These are phyloP conservation scores for Yamadazyma diddensiae DNA, from an alignment of 1,139 yeast genomes.

Conservation along the genomic window DNA sequence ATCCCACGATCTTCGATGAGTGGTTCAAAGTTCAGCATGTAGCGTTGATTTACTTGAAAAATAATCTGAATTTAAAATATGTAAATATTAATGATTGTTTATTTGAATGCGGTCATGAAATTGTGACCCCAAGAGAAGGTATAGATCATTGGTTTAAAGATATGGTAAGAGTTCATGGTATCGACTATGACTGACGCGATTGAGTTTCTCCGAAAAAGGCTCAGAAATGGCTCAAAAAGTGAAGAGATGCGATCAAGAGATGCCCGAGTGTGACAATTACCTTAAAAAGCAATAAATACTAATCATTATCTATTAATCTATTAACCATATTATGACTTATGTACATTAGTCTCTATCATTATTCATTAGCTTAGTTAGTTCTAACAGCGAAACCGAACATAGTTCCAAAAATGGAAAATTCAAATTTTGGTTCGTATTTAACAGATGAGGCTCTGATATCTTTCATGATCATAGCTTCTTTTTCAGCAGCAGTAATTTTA, in stretches of 20 bases:
- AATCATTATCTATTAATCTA: conserved; percentile 10
- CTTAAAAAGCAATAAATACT: neutral
- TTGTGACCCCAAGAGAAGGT: conserved; percentile 38
- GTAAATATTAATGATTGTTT: conserved; percentile 42
- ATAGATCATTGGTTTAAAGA: conserved; percentile 43
- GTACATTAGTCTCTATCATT: neutral
- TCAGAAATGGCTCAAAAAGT: too few relatives aligned
- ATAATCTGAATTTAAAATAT: conserved; percentile 31
- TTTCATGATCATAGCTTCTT: conserved; percentile 49
- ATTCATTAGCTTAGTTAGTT: conserved; percentile 14
- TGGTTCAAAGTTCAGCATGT: conserved; percentile 60
- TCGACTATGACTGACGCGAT: conserved; percentile 7
- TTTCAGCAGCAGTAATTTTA: conserved; percentile 39
- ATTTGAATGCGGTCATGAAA: conserved; percentile 25
- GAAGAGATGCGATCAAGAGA: neutral
- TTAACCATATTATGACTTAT: conserved; percentile 2
- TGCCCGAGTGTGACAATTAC: neutral
- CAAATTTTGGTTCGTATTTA: conserved; percentile 41
- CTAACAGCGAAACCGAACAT: conserved; percentile 37
- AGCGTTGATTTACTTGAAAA: conserved; percentile 33
- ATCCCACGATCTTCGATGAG: conserved; percentile 54
- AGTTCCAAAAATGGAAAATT: conserved; percentile 44
- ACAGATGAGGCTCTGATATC: conserved; percentile 38
- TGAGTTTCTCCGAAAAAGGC: too few relatives aligned
- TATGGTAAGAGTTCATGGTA: conserved; percentile 16